Conservation (phyloP, 2,329 filamentous ascomycete genomes). For the Alternaria infectoria region DNA sequence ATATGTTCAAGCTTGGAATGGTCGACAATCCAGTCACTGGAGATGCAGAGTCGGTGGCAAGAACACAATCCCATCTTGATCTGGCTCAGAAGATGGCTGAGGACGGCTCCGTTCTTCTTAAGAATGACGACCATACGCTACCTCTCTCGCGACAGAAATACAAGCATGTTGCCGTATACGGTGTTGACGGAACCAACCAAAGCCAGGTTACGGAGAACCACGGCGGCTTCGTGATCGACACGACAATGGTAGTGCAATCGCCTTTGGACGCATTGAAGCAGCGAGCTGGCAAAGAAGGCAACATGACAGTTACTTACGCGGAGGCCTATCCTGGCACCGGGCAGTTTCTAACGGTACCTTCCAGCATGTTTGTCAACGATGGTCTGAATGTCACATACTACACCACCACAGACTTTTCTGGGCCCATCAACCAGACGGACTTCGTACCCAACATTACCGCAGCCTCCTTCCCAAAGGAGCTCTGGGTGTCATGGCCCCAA, state of each 20-base stretch:
- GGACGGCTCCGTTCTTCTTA: background rate
- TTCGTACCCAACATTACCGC: background rate
- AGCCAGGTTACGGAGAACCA: background rate
- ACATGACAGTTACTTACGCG: conserved; percentile 3
- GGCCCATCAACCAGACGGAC: background rate
- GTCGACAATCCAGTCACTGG: background rate
- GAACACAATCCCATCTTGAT: background rate
- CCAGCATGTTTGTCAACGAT: background rate
- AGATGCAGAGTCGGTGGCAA: background rate
- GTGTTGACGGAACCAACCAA: background rate
- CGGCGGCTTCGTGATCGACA: background rate
- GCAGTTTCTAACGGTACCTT: background rate
- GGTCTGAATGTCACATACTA: background rate
- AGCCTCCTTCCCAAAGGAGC: background rate
- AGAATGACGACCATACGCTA: background rate
- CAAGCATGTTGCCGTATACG: background rate
- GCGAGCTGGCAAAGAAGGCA: conserved; percentile 2
- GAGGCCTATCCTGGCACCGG: conserved; percentile 3
- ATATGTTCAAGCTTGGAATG: background rate
- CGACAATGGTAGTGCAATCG: background rate
- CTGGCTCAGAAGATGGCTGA: background rate
- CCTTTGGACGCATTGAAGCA: background rate
- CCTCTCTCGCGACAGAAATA: background rate
- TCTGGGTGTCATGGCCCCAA: background rate
- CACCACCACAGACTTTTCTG: background rate